Conservation (phyloP, 2,329 filamentous ascomycete species). For the Fusarium oxysporum region DNA sequence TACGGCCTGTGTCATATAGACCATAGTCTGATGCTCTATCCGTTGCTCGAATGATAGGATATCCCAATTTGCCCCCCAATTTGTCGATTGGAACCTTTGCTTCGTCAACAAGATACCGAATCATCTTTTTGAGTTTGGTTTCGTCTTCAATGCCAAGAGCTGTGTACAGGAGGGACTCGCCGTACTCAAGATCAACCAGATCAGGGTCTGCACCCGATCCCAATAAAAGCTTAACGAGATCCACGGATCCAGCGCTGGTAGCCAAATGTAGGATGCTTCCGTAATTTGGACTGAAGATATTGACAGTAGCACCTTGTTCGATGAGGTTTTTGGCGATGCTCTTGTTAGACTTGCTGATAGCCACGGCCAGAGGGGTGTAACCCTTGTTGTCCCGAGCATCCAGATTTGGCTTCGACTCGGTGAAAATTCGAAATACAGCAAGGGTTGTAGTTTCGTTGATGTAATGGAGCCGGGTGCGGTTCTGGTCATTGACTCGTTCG, state of each 20-base stretch:
- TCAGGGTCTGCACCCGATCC: background rate
- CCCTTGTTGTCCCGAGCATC: background rate
- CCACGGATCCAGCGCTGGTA: background rate
- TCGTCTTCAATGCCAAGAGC: background rate
- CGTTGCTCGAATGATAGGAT: background rate
- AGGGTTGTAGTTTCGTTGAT: background rate
- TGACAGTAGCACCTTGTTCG: background rate
- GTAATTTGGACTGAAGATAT: background rate
- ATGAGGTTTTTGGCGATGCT: background rate
- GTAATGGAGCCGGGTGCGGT: background rate
- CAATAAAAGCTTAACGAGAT: background rate
- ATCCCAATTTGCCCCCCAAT: background rate
- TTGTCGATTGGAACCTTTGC: background rate
- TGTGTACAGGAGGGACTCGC: background rate
- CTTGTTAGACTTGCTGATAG: background rate
- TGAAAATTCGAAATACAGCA: background rate
- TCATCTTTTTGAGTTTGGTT: background rate
- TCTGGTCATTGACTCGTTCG: background rate
- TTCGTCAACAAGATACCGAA: background rate
- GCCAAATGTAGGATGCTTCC: background rate
- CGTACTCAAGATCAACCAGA: background rate
- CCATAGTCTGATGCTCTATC: too few species aligned
- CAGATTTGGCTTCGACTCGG: background rate
- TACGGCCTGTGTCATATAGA: background rate
- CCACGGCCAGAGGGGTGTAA: background rate